Evolutionary conservation across 805 yeast genomes (phyloP).

Genomic region (Starmerella tilneyi): DNA sequence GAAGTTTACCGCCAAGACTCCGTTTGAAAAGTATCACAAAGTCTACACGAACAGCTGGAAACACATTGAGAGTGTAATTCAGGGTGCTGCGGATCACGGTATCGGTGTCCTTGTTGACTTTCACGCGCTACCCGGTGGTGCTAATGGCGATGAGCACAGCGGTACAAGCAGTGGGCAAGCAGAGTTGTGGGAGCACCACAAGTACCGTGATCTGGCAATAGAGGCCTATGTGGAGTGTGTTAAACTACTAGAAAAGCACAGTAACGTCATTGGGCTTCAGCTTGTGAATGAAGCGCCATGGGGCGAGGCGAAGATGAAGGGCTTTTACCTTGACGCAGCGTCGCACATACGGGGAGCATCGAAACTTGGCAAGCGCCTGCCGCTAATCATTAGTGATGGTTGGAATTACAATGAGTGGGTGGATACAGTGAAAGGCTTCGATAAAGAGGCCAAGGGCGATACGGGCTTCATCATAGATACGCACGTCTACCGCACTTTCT

Average conservation of each 20-base stretch:
- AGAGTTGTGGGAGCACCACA: constrained; percentile 48
- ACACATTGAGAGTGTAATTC: constrained; percentile 44
- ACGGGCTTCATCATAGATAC: constrained; percentile 68
- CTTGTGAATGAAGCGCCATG: constrained; percentile 76
- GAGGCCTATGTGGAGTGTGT: constrained; percentile 52
- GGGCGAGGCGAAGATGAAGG: constrained; percentile 40
- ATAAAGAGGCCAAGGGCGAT: constrained; percentile 32
- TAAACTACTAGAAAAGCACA: constrained; percentile 43
- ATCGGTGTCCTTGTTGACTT: constrained; percentile 75
- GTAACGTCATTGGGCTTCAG: constrained; percentile 73
- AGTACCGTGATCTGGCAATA: constrained; percentile 36
- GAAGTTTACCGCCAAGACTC: constrained; percentile 45
- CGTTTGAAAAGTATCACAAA: constrained; percentile 43
- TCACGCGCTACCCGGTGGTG: constrained; percentile 89
- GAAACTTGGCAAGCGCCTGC: constrained; percentile 44
- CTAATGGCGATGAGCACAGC: constrained; percentile 75
- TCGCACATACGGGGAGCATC: constrained; percentile 40
- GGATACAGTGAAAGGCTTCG: constrained; percentile 45
- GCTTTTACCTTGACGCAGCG: constrained; percentile 57
- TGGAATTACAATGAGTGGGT: constrained; percentile 85
- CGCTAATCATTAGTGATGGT: constrained; percentile 79
- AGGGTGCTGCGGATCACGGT: constrained; percentile 47
- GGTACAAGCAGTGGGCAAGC: constrained; percentile 55
- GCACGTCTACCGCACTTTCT: constrained; percentile 79
- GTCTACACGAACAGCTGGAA: constrained; percentile 73